Conservation (phyloP, 148 eudicot genomes). For the Limonium bicolor region DNA sequence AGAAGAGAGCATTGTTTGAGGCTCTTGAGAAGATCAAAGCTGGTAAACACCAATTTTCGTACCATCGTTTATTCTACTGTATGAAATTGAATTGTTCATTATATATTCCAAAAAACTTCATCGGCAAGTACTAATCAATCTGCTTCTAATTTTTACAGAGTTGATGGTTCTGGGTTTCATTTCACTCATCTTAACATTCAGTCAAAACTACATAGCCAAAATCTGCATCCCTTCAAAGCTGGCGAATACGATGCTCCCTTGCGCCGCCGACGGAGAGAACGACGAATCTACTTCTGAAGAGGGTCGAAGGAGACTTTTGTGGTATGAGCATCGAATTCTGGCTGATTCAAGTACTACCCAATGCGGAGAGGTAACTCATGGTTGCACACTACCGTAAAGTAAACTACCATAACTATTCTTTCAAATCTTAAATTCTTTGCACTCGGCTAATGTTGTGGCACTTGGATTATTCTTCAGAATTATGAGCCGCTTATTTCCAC, state of each 20-base stretch:
- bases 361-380: too few species aligned
- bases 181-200: conserved; percentile 64
- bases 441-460: too few species aligned
- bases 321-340: conserved; percentile 50
- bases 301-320: conserved; percentile 55
- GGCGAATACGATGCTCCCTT: conserved; percentile 65
- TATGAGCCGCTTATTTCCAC: conserved; percentile 52
- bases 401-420: too few species aligned
- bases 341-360: conserved; percentile 14
- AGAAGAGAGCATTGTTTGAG: conserved; percentile 42
- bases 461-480: too few species aligned
- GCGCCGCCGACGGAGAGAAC: conserved; percentile 7
- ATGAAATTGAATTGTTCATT: too few species aligned
- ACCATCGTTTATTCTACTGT: too few species aligned
- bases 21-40: conserved; percentile 80
- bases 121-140: too few species aligned
- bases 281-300: background rate
- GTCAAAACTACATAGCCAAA: conserved; percentile 48
- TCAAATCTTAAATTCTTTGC: too few species aligned
- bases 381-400: too few species aligned
- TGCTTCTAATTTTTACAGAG: too few species aligned
- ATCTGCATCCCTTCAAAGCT: conserved; percentile 36
- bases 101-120: too few species aligned
- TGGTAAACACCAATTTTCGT: conserved; percentile 35
- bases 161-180: conserved; percentile 94